Percentiles rank a stretch among this genome's conserved stretches.
phyloP scores from a whole-genome alignment of 2,329 filamentous ascomycete species.

The Aspergillus felis region DNA sequence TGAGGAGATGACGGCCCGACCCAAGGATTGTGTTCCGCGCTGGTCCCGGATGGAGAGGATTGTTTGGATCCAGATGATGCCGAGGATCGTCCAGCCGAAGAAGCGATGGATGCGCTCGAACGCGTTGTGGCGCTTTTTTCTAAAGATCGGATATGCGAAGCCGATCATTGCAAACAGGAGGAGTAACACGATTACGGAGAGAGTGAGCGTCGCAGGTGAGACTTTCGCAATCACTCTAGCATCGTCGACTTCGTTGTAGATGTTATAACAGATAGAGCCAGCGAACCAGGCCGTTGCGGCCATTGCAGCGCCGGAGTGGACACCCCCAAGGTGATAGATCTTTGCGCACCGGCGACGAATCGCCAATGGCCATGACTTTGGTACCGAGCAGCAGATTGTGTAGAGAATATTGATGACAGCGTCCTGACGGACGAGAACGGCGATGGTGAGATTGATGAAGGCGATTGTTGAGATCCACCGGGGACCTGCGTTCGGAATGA shows the following conservation, averaged over 20 bases:
- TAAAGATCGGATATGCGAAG: slow-evolving; percentile 18
- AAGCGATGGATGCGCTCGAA: slow-evolving; percentile 38
- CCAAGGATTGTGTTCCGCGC: not conserved
- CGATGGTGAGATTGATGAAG: slow-evolving; percentile 33
- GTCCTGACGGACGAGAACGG: slow-evolving; percentile 37
- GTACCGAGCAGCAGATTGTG: slow-evolving; percentile 27
- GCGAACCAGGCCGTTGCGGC: slow-evolving; percentile 43
- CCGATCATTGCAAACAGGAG: slow-evolving; percentile 8
- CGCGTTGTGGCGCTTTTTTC: slow-evolving; percentile 29
- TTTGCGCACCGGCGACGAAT: slow-evolving; percentile 36
- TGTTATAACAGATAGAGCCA: slow-evolving; percentile 11
- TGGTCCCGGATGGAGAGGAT: slow-evolving; percentile 8
- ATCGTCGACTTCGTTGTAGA: not conserved
- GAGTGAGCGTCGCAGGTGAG: not conserved
- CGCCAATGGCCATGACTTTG: slow-evolving; percentile 29
- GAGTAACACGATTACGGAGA: slow-evolving; percentile 28
- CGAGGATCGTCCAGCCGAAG: slow-evolving; percentile 29
- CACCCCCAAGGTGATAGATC: slow-evolving; percentile 39
- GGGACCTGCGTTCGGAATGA: not conserved
- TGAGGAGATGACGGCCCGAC: slow-evolving; percentile 2
- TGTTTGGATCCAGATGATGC: slow-evolving; percentile 13
- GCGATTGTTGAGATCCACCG: slow-evolving; percentile 19
- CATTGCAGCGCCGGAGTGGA: slow-evolving; percentile 36
- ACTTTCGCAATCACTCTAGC: not conserved
- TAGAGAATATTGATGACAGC: slow-evolving; percentile 40